Percentiles rank a stretch among this genome's conserved stretches.
Conservation (phyloP, 208 protist genomes). For the Leishmania guyanensis region DNA sequence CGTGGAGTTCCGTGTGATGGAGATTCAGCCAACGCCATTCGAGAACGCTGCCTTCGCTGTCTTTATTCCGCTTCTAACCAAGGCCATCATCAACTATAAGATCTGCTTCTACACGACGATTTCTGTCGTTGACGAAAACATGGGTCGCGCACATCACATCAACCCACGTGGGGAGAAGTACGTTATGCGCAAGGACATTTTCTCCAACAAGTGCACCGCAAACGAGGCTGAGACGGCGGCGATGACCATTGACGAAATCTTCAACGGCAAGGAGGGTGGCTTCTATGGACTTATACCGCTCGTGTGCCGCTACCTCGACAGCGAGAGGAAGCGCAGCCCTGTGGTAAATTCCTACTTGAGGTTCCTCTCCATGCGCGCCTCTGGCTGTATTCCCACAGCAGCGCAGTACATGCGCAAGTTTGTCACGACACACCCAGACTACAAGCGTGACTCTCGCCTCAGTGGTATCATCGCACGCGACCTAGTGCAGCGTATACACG, state of each 20-base stretch:
- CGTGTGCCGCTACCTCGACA: conserved; percentile 87
- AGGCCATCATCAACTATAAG: conserved; percentile 95
- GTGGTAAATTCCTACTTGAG: conserved; percentile 87
- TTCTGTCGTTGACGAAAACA: conserved; percentile 97
- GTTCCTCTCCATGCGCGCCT: conserved; percentile 93
- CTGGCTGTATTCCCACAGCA: conserved; percentile 92
- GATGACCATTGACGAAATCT: conserved; percentile 95
- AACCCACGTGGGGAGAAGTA: conserved; percentile 93
- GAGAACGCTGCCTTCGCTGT: conserved; percentile 98
- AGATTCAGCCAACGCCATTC: conserved; percentile 97
- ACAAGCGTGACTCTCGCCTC: conserved; percentile 96
- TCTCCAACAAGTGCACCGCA: conserved; percentile 38
- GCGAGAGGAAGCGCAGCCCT: conserved; percentile 60
- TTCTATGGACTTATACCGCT: conserved; percentile 95
- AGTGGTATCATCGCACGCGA: conserved; percentile 91
- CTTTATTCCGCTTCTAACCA: conserved; percentile 95
- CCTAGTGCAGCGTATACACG: conserved; percentile 69
- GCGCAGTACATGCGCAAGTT: conserved; percentile 95
- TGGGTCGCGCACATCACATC: conserved; percentile 92
- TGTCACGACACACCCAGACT: conserved; percentile 93
- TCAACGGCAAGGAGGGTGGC: conserved; percentile 90
- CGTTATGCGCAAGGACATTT: conserved; percentile 95
- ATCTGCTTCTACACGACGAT: conserved; percentile 97
- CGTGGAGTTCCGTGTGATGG: conserved; percentile 97
- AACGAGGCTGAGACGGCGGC: conserved; percentile 64